Percentiles rank a stretch among this genome's conserved stretches.
These are phyloP conservation scores for Umbilicaria muhlenbergii DNA, from an alignment of 495 filamentous ascomycete species.

Conservation along the genomic window DNA sequence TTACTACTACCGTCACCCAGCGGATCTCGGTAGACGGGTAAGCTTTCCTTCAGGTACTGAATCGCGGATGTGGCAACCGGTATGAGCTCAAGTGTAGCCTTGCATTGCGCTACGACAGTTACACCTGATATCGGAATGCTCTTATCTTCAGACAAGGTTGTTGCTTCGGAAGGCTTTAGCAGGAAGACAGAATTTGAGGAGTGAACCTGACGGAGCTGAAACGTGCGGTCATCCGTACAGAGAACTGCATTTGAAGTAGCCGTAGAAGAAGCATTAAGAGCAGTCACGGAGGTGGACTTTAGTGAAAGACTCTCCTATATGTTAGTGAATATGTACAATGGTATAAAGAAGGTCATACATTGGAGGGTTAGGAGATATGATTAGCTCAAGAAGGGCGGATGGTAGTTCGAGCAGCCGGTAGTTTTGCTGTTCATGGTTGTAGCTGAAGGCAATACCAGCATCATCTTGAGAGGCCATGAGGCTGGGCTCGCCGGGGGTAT, in stretches of 20 bases:
- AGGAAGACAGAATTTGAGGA: conserved; percentile 79
- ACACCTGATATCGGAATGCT: conserved; percentile 27
- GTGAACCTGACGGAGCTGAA: conserved; percentile 73
- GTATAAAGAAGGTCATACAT: conserved; percentile 28
- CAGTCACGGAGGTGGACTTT: conserved; percentile 31
- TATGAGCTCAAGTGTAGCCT: conserved; percentile 57
- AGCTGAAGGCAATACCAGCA: conserved; percentile 45
- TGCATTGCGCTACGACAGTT: conserved; percentile 50
- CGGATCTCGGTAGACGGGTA: conserved; percentile 19
- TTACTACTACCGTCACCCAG: conserved; percentile 7
- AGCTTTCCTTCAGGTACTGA: conserved; percentile 19
- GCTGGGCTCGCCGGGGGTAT: neutral
- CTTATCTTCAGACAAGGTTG: conserved; percentile 7
- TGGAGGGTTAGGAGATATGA: conserved; percentile 44
- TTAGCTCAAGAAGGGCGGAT: conserved; percentile 48
- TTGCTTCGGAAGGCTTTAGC: conserved; percentile 33
- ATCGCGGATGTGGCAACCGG: conserved; percentile 19
- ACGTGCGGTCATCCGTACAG: conserved; percentile 53
- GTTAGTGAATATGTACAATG: conserved; percentile 2
- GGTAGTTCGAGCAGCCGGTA: conserved; percentile 75
- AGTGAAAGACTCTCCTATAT: conserved; percentile 41
- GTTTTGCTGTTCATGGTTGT: conserved; percentile 40
- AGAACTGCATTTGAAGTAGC: conserved; percentile 52
- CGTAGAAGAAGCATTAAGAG: conserved; percentile 16
- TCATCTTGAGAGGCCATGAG: conserved; percentile 45